Evolutionary conservation across 257 asterid genomes (phyloP).

Genomic region (Solanum clarkiae): DNA sequence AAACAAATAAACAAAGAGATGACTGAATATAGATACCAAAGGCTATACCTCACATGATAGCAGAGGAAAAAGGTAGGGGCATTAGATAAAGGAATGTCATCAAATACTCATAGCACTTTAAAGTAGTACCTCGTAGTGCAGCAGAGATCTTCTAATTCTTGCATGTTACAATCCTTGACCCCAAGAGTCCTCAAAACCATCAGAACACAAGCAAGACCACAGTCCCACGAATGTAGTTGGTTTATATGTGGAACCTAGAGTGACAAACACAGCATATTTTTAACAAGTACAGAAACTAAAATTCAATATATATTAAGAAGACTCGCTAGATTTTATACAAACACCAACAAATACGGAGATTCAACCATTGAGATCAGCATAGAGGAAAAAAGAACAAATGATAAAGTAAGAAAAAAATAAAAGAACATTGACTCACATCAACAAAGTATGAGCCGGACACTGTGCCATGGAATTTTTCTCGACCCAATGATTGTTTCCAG

Average conservation of each 20-base stretch:
- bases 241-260: constrained; percentile 77
- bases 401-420: too few relatives aligned
- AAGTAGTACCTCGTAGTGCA: constrained; percentile 58
- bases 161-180: constrained; percentile 28
- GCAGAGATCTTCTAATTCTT: constrained; percentile 56
- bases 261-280: background rate
- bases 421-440: constrained; percentile 34
- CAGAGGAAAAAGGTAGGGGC: background rate
- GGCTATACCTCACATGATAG: background rate
- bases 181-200: constrained; percentile 77
- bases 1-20: background rate
- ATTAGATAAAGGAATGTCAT: background rate
- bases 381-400: background rate
- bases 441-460: constrained; percentile 23
- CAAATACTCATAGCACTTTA: background rate
- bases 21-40: background rate
- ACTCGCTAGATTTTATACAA: background rate
- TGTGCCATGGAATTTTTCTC: constrained; percentile 2
- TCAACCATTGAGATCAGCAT: background rate
- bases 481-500: constrained; percentile 13
- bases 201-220: constrained; percentile 92
- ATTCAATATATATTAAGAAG: background rate
- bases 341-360: background rate
- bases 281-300: background rate
- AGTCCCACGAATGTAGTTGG: constrained; percentile 80